These are phyloP conservation scores for Cryptococcus jaspeensis DNA, from an alignment of 1,284 basidiomycete genomes.

Conservation along the genomic window DNA sequence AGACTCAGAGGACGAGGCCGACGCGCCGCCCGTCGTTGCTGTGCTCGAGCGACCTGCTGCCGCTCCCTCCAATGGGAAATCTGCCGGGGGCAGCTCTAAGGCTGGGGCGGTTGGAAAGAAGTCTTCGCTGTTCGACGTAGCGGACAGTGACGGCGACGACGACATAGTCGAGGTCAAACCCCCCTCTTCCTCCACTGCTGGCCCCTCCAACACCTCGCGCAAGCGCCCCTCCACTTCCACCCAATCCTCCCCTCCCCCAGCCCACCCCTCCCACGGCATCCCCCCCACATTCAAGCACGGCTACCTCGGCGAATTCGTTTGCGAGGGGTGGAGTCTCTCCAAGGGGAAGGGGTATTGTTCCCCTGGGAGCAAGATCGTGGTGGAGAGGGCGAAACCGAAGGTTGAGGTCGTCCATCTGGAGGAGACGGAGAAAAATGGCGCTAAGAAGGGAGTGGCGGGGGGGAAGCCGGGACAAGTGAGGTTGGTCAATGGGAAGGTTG, in stretches of 20 bases:
- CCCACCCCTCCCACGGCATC: slow-evolving; percentile 12
- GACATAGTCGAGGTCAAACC: slow-evolving; percentile 17
- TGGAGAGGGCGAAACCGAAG: slow-evolving; percentile 42
- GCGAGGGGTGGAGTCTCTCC: slow-evolving; percentile 50
- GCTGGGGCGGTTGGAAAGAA: no score
- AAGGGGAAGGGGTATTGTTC: slow-evolving; percentile 52
- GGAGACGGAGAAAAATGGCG: not conserved
- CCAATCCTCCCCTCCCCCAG: slow-evolving; percentile 18
- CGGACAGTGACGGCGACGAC: slow-evolving; percentile 14
- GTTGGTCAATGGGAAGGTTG: slow-evolving; percentile 46
- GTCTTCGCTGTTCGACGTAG: slow-evolving; percentile 10
- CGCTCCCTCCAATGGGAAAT: not conserved
- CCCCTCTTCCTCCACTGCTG: slow-evolving; percentile 3
- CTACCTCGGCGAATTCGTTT: slow-evolving; percentile 51
- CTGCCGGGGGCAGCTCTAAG: slow-evolving; percentile 1
- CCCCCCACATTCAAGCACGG: slow-evolving; percentile 35
- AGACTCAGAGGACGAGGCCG: slow-evolving; percentile 36
- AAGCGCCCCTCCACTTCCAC: no score
- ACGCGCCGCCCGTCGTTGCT: slow-evolving; percentile 3
- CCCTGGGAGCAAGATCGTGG: slow-evolving; percentile 43
- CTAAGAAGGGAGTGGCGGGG: slow-evolving; percentile 13
- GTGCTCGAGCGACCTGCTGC: slow-evolving; percentile 3
- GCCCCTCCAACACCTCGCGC: slow-evolving; percentile 24
- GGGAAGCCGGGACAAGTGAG: slow-evolving; percentile 40
- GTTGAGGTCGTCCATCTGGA: slow-evolving; percentile 14